Base-by-base conservation (phyloP, 1,139 yeast species). In the Pichia sp. region DNA sequence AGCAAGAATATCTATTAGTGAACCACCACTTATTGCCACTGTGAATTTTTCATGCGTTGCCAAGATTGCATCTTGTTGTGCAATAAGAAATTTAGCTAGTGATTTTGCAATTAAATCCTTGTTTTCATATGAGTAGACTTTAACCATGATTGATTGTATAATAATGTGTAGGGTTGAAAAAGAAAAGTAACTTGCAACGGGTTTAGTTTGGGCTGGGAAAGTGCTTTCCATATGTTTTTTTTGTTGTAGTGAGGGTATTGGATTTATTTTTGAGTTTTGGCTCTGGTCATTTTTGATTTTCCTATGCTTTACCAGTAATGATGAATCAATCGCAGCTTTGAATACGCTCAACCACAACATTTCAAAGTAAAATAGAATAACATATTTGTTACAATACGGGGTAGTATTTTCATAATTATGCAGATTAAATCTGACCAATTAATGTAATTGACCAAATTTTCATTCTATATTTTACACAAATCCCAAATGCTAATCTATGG, bases 21-120 rank as follows among this genome's bases (percentile, higher is more conserved):
- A 88, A 2, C 98, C 98, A 44, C 97, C 98, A 53, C 95, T 84
- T 46, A 91, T 76, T 27, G 96, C 97, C 56, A 91, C 75, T 60
- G 79, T 80, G 70, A 91, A 91, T 44, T 53, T 54, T 29, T 67
- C 66, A 53, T 62, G 70, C 44, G 63, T 66, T 30, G 67, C 61
- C 54, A 85, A 69, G 3, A 82, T 82, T 33, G 70, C 66, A 56
- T 81, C 71, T 67, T 86, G 93, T 49, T 74, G 67, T 50, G 74
- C 68, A 36, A 85, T 61, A 43, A 86, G 73, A 62, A 77, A 78
- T 47, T 69, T 61, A 16, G 81, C 90, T 48, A 84, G 79, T 2
- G 82, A 75, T 45, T 70, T 67, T 56, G 90, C 84, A 45, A 84
- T 83, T 30, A 76, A 80, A 19, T 64, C 67, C n/a, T 83, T 75